Conservation (phyloP, 257 asterid species). For the Penstemon newberryi region DNA sequence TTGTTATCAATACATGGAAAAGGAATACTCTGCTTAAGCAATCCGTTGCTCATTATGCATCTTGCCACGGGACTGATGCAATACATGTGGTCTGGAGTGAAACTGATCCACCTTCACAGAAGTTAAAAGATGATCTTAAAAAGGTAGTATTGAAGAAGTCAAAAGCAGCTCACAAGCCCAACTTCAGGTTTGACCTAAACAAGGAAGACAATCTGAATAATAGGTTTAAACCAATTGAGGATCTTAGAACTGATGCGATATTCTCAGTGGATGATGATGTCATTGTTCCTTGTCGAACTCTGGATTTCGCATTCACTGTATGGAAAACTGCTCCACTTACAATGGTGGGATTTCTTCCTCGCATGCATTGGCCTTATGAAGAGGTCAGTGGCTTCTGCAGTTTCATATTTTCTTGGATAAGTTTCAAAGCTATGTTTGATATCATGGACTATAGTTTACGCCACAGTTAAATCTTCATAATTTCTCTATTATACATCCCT, state of each 20-base stretch:
- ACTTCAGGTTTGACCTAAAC: slow-evolving; percentile 57
- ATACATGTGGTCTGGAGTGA: slow-evolving; percentile 65
- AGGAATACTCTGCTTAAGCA: slow-evolving; percentile 58
- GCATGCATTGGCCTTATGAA: slow-evolving; percentile 56
- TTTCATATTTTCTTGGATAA: not conserved
- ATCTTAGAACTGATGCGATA: slow-evolving; percentile 59
- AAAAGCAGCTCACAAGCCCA: slow-evolving; percentile 45
- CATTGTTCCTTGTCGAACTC: slow-evolving; percentile 54
- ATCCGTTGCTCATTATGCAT: slow-evolving; percentile 68
- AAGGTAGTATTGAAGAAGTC: slow-evolving; percentile 43
- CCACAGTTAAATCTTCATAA: not conserved
- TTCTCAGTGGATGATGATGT: slow-evolving; percentile 72
- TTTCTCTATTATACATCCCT: too few species aligned
- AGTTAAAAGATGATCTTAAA: slow-evolving; percentile 41
- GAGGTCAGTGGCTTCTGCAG: slow-evolving; percentile 39
- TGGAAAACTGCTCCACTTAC: slow-evolving; percentile 66
- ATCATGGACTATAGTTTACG: not conserved
- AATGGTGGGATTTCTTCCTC: slow-evolving; percentile 75
- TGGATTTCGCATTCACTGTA: slow-evolving; percentile 59
- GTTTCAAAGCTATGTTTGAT: slow-evolving; percentile 1
- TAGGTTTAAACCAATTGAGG: slow-evolving; percentile 57
- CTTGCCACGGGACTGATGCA: slow-evolving; percentile 58
- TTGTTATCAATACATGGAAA: slow-evolving; percentile 69
- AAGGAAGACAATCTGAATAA: slow-evolving; percentile 60
- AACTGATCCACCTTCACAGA: slow-evolving; percentile 47